Percentiles rank a stretch among this genome's conserved stretches.
phyloP scores from a whole-genome alignment of 257 asterid genomes.

The Osmanthus fragrans region DNA sequence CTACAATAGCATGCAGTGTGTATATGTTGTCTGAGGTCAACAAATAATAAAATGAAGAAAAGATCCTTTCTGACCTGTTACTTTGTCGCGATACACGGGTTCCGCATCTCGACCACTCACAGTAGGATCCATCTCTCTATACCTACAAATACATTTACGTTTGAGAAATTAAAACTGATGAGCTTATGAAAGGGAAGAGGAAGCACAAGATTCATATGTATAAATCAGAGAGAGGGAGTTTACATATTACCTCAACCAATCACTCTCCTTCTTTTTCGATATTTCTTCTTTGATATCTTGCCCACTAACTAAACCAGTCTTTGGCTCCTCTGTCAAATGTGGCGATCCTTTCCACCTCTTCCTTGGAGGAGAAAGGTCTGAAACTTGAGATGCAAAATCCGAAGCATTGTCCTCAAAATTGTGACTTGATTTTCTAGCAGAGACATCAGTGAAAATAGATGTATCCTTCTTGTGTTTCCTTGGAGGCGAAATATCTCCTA shows the following conservation, averaged over 20 bases:
- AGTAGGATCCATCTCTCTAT: slow-evolving; percentile 71
- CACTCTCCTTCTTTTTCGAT: slow-evolving; percentile 58
- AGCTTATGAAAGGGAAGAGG: slow-evolving; percentile 5
- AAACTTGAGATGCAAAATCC: slow-evolving; percentile 16
- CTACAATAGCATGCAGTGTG: slow-evolving; percentile 42
- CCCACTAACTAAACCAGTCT: slow-evolving; percentile 82
- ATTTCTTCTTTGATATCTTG: slow-evolving; percentile 70
- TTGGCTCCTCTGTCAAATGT: slow-evolving; percentile 36
- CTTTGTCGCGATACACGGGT: slow-evolving; percentile 72
- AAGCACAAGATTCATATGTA: not conserved
- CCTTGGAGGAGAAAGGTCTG: slow-evolving; percentile 89
- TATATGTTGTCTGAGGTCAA: slow-evolving; percentile 12
- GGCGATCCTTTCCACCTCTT: slow-evolving; percentile 44
- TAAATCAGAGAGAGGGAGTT: not conserved
- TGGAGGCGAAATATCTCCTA: slow-evolving; percentile 54
- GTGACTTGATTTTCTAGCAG: slow-evolving; percentile 23
- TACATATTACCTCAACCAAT: slow-evolving; percentile 58
- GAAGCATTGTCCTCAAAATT: slow-evolving; percentile 20
- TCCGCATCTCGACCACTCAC: slow-evolving; percentile 82
- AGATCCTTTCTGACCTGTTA: slow-evolving; percentile 55
- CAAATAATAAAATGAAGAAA: not conserved
- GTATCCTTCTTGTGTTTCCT: slow-evolving; percentile 50
- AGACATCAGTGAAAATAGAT: slow-evolving; percentile 25
- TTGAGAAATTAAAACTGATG: slow-evolving; percentile 15
- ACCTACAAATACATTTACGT: slow-evolving; percentile 43